Evolutionary conservation across 2,329 filamentous ascomycete species (phyloP), one percentile per base, ranked within the genome.

Genomic region (Talaromyces sp.): DNA sequence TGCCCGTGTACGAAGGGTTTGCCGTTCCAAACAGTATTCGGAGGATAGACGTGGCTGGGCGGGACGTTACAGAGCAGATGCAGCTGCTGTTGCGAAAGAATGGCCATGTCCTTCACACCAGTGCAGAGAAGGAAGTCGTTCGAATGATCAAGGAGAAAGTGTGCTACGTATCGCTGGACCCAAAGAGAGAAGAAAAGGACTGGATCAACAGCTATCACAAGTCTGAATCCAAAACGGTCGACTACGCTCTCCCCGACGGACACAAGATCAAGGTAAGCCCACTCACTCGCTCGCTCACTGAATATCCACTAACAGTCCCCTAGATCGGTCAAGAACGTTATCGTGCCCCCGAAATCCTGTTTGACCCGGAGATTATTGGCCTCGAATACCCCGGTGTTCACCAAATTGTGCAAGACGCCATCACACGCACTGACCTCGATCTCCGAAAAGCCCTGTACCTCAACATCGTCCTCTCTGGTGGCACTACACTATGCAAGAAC

Each of bases 111-210:
- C 96, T 99, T 76, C 94, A 98, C 78, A 99, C 95, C 18, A 97
- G 92, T 74, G 95, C 95, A 12, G 95, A 99, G 82, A 99, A 99
- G 81, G 95, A 99, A 79, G 92, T 97, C n/a, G 95, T 99, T 62
- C 87, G 94, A 67, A 85, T 92, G 76, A 97, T 99, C 80, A 99
- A 99, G 81, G 95, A 99, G 83, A 91, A 64, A 47, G 64, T 92
- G 55, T 90, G 91, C 61, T 99, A 98, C 75, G 89, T 99, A 44
- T 92, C 95, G 28, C 80, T 90, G 58, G 93, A 98, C 75, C 93
- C 95, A 7, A 89, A 89, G 73, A 92, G 90, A 69, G 95, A 99
- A 76, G 95, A 99, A 80, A 96, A 96, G 78, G 95, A 98, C 66
- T 99, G 93, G 92, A 85, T 89, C 62, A 83, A 81, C 62, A 79